Base-by-base conservation (phyloP, 768 basidiomycete genomes). In the Lentinula raphanica region DNA sequence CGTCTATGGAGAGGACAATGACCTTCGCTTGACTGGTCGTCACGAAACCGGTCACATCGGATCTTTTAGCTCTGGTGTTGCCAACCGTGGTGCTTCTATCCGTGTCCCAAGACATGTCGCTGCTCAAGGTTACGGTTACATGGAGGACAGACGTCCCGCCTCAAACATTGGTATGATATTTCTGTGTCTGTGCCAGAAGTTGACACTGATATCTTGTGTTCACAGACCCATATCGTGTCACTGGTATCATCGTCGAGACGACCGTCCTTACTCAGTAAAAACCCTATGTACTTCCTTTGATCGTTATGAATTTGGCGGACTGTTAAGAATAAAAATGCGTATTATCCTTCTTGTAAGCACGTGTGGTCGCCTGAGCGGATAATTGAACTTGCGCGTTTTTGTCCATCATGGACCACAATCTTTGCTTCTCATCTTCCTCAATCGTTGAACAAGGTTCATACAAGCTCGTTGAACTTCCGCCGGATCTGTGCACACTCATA, bases 1-100 rank as follows among this genome's bases (percentile, higher is more conserved):
- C 39, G 94, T 97, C 44, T 98, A 97, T 72, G 96, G 96, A 62
- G 94, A 96, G 71, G 94, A 96, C 82, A 99, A 98, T 75, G 97
- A 98, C 56, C 78, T 94, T 61, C 86, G 97, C 68, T 81, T 99
- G 69, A 97, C 95, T 27, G 97, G 97, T 60, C 88, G 90, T 64
- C 96, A 98, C 73, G 97, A 99, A 83, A 99, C 97, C 51, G 94
- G 90, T 58, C 92, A 94, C 76, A 98, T 98, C 67, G 81, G 86
- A 64, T 70, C 72, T 57, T 99, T 99, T 81, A 90, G 87, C 66
- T 90, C 91, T 60, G 97, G 97, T 74, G 92, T 98, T 62, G 97
- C 97, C 65, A 90, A 97, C 80, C 93, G 96, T 73, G 97, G 94
- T 67, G 94, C 96, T 46, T 95, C 93, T 29, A 92, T 97, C 70